Evolutionary conservation across 192 early-diverging fungal species (phyloP), one percentile per base, ranked within the genome.

Genomic region (Funneliformis mosseae): DNA sequence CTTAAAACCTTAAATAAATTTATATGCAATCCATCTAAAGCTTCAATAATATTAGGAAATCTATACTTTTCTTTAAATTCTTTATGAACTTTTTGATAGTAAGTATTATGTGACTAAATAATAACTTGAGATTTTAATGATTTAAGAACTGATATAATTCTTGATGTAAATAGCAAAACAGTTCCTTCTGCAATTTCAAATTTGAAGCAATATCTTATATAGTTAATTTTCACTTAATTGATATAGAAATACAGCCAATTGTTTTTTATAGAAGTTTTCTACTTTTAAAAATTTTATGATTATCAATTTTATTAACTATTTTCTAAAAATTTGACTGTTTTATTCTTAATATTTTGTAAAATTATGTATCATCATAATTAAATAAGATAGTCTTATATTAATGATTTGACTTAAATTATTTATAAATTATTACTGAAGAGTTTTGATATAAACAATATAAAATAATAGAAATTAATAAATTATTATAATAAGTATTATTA

Each of bases 41-140:
- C n/a, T n/a, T n/a, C 60, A 62, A 62, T 62, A n/a, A 62, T 21
- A 63, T 63, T 63, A 8, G 61, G 23, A 63, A 63, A 63, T 23
- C n/a, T 0, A 25, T n/a, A 5, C 9, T 23, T 63, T 25, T 63
- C 33, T 25, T 63, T 9, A 21, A 63, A 63, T 23, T 25, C 25
- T 63, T 5, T n/a, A 25, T 33, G 33, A 2, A 33, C 33, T 33
- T 33, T 3, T 33, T 33, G 33, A 33, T n/a, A 5, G 25, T 63
- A 63, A 63, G 25, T 63, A n/a, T n/a, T n/a, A 25, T n/a, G 7
- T 27, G 33, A 3, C 33, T 3, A 33, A 33, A 33, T 33, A 33
- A 33, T 33, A 33, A 3, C 3, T 33, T 63, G 8, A 6, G 18
- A 23, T 63, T 63, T n/a, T n/a, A 62, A 63, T 23, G 2, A 63